Base-by-base conservation (phyloP, 805 yeast genomes). In the Lipomyces starkeyi region DNA sequence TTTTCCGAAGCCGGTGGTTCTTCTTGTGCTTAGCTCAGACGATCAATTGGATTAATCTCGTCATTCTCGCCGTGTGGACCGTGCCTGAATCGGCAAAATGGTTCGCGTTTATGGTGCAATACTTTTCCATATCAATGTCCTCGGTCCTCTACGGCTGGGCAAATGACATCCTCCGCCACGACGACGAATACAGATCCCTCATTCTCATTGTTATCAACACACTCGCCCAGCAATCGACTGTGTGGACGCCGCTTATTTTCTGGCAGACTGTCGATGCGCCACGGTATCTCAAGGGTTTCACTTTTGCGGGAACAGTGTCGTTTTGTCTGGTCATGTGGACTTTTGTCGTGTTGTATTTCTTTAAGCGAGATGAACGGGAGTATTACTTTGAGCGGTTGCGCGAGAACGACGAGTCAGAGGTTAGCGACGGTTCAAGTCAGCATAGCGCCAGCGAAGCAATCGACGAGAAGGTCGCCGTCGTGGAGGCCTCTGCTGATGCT, bases 81-180 rank as follows among this genome's bases (percentile, higher is more conserved):
- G 85, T 87, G 8, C 81, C 84, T 1, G 85, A 84, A 71, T 72
- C 81, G 8, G 87, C 86, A 4, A 86, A 85, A 73, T 86, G 88
- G 88, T 86, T 85, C 77, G 90, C 87, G 0, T 87, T 82, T 77
- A 81, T 85, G 73, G 75, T 86, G 54, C 87, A 84, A 68, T 86
- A 85, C 75, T 82, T 83, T 65, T 88, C 87, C 7, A 83, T 87
- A 85, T 86, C 88, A 11, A 84, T 83, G 83, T 88, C 89, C 0
- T 86, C 89, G 0, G 86, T 84, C 0, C 75, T 86, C 17, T 87
- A 86, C 74, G 81, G 86, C 20, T 86, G 88, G 88, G 83, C 83
- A 63, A 85, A 85, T 70, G 88, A 85, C 75, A 85, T 86, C 52
- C 83, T 86, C 64, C 80, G 88, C 59, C 80, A 83, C 56, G 86